Percentiles rank a stretch among this genome's conserved stretches.
These are phyloP conservation scores for Stachybotrys chartarum DNA, from an alignment of 2,329 filamentous ascomycete species.

Conservation along the genomic window DNA sequence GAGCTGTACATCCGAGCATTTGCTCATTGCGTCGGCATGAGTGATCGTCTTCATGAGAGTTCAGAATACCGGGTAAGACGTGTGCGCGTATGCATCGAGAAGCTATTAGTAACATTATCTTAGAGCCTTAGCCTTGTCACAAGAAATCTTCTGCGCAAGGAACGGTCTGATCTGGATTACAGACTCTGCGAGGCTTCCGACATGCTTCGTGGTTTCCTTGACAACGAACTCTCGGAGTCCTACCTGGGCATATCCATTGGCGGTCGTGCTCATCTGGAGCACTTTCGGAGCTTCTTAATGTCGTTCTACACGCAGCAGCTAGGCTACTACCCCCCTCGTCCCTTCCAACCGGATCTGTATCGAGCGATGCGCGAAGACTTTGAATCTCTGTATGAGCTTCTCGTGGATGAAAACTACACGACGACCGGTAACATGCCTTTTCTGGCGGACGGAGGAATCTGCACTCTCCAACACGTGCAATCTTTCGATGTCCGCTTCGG, in stretches of 20 bases:
- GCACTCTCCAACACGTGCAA: constrained; percentile 59
- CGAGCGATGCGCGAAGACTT: constrained; percentile 63
- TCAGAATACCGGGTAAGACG: constrained; percentile 53
- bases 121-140: constrained; percentile 46
- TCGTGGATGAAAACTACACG: constrained; percentile 57
- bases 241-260: constrained; percentile 56
- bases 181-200: constrained; percentile 50
- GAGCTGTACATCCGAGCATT: constrained; percentile 69
- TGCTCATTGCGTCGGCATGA: constrained; percentile 74
- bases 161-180: constrained; percentile 57
- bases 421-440: constrained; percentile 41
- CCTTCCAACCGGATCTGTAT: constrained; percentile 39
- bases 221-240: constrained; percentile 60
- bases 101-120: constrained; percentile 10
- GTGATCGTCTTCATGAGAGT: constrained; percentile 47
- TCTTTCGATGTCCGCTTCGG: constrained; percentile 57
- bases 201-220: constrained; percentile 60
- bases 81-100: neutral
- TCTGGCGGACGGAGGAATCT: constrained; percentile 58
- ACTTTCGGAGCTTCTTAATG: constrained; percentile 63
- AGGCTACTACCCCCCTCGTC: constrained; percentile 63
- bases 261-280: constrained; percentile 60
- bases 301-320: constrained; percentile 60
- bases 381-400: constrained; percentile 59
- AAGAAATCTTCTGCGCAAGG: constrained; percentile 56